These are phyloP conservation scores for Gynochthodes officinalis DNA, from an alignment of 257 asterid species.

Conservation along the genomic window DNA sequence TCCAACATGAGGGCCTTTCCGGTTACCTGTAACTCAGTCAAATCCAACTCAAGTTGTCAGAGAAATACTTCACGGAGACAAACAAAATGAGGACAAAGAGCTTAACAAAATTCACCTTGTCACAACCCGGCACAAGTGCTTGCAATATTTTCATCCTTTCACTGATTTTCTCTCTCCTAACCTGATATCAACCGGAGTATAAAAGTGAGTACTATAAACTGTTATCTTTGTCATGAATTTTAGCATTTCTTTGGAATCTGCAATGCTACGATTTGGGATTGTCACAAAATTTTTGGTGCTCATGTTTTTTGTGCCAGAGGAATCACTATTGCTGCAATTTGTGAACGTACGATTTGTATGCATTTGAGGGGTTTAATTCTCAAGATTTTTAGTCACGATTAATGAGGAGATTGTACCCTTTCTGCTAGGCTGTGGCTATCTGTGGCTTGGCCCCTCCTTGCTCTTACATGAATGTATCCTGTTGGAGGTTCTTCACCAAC, in stretches of 20 bases:
- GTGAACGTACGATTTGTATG: not conserved
- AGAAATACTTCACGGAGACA: not conserved
- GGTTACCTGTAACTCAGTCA: conserved; percentile 57
- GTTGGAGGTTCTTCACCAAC: conserved; percentile 30
- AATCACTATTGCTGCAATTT: not conserved
- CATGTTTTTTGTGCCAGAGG: not conserved
- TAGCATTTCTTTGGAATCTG: not conserved
- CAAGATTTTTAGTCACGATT: not conserved
- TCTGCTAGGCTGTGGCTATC: conserved; percentile 93
- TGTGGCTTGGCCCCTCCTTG: conserved; percentile 92
- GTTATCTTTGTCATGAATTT: too few species aligned
- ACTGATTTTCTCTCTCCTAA: conserved; percentile 81
- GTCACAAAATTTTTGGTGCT: not conserved
- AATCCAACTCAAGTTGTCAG: conserved; percentile 38
- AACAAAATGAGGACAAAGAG: conserved; percentile 20
- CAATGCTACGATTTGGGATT: not conserved
- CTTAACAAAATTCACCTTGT: conserved; percentile 47
- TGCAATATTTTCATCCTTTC: conserved; percentile 82
- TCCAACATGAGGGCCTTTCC: conserved; percentile 98
- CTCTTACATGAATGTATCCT: conserved; percentile 78
- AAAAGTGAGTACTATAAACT: not conserved
- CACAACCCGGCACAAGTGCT: conserved; percentile 85
- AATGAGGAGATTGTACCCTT: conserved; percentile 45
- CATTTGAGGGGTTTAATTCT: not conserved
- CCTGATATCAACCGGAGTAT: conserved; percentile 31